Evolutionary conservation across 768 basidiomycete species (phyloP).

Genomic region (Phaffia australis): DNA sequence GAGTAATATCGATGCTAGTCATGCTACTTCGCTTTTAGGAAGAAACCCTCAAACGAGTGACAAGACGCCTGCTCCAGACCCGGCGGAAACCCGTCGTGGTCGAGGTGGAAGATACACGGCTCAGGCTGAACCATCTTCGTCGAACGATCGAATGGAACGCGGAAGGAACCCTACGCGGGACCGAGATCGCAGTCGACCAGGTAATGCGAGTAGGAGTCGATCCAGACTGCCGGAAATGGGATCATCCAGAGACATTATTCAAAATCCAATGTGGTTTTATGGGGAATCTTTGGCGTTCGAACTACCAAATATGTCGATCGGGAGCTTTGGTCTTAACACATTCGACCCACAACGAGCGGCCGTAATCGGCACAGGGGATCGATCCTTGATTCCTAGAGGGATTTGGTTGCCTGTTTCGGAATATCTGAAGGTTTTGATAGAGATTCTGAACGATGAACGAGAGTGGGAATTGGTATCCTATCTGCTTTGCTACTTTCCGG

Average conservation of each 20-base stretch:
- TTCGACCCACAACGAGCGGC: slow-evolving; percentile 34
- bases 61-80: slow-evolving; percentile 3
- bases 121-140: not conserved
- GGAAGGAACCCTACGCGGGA: slow-evolving; percentile 9
- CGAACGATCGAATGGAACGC: slow-evolving; percentile 16
- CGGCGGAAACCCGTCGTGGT: slow-evolving; percentile 1
- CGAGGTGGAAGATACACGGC: not conserved
- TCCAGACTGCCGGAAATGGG: slow-evolving; percentile 20
- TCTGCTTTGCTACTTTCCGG: slow-evolving; percentile 76
- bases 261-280: slow-evolving; percentile 42
- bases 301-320: slow-evolving; percentile 43
- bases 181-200: slow-evolving; percentile 4
- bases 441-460: slow-evolving; percentile 56
- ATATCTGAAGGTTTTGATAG: slow-evolving; percentile 56
- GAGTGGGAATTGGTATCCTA: slow-evolving; percentile 94
- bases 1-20: slow-evolving; percentile 41
- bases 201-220: slow-evolving; percentile 20
- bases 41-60: not conserved
- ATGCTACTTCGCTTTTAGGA: slow-evolving; percentile 14
- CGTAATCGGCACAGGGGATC: not conserved
- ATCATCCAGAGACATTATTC: slow-evolving; percentile 15
- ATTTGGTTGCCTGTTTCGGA: slow-evolving; percentile 57
- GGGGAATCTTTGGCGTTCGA: slow-evolving; percentile 35
- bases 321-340: slow-evolving; percentile 40
- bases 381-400: slow-evolving; percentile 28